Conservation (phyloP, 106 monocot species). For the Phalaenopsis aphrodite region DNA sequence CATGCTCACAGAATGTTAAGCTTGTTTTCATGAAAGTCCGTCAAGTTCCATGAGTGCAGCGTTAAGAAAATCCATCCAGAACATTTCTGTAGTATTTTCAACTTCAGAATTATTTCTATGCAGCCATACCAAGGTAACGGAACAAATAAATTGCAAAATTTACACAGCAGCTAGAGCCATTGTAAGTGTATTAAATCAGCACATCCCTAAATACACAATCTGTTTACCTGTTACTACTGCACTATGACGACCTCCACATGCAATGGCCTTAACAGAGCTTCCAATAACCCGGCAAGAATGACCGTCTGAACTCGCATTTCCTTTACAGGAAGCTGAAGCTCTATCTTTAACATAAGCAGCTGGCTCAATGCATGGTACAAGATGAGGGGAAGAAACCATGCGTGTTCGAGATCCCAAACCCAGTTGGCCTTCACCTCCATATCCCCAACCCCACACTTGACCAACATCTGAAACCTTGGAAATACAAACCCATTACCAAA, state of each 20-base stretch:
- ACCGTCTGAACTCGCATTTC: slow-evolving; percentile 31
- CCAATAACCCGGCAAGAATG: slow-evolving; percentile 30
- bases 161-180: neutral
- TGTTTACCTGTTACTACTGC: slow-evolving; percentile 75
- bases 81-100: neutral
- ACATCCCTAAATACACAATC: neutral
- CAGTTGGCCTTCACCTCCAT: slow-evolving; percentile 98
- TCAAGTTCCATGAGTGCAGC: neutral
- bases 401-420: slow-evolving; percentile 89
- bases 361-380: slow-evolving; percentile 71
- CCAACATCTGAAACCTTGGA: slow-evolving; percentile 82
- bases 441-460: slow-evolving; percentile 99
- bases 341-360: slow-evolving; percentile 44
- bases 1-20: neutral
- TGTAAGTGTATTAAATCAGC: neutral
- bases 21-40: neutral
- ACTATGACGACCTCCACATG: slow-evolving; percentile 98
- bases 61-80: neutral
- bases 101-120: neutral
- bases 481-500: slow-evolving; percentile 23
- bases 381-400: slow-evolving; percentile 84
- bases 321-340: slow-evolving; percentile 27
- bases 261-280: slow-evolving; percentile 75
- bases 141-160: neutral
- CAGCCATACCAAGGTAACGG: neutral